Evolutionary conservation across 257 asterid species (phyloP).

Genomic region (Solanum commersonii): DNA sequence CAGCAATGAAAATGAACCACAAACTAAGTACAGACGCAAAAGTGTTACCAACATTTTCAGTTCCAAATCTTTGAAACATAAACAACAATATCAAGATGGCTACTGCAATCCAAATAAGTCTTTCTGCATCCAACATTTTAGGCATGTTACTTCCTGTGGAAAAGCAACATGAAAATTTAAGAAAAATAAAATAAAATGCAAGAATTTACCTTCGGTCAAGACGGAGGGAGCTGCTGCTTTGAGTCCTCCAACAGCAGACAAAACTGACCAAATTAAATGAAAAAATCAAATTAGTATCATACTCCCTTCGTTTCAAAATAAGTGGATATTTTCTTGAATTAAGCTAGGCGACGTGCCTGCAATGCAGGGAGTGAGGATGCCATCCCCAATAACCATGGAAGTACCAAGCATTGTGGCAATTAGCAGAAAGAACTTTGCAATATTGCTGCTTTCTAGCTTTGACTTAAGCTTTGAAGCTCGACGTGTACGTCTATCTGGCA

Average conservation of each 20-base stretch:
- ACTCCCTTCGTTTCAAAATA: neutral
- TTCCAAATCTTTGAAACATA: conserved; percentile 56
- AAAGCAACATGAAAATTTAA: neutral
- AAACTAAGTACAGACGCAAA: conserved; percentile 53
- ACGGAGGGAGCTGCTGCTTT: neutral
- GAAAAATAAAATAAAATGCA: neutral
- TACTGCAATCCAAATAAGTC: conserved; percentile 34
- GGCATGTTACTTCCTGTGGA: neutral
- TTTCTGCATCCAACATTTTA: conserved; percentile 24
- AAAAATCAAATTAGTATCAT: neutral
- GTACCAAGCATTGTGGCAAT: conserved; percentile 65
- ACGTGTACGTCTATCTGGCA: conserved; percentile 14
- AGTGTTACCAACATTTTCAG: conserved; percentile 55
- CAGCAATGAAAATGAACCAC: conserved; percentile 45
- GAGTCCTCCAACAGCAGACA: neutral
- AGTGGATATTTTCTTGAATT: neutral
- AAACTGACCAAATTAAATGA: neutral
- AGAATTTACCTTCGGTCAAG: neutral
- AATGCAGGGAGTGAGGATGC: conserved; percentile 47
- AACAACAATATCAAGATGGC: conserved; percentile 44
- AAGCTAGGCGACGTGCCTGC: neutral
- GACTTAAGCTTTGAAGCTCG: conserved; percentile 31
- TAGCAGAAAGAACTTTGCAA: conserved; percentile 21
- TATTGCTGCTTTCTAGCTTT: conserved; percentile 27
- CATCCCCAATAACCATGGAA: conserved; percentile 85